Conservation (phyloP, 1,284 basidiomycete species). For the Cutaneotrichosporon sp. region DNA sequence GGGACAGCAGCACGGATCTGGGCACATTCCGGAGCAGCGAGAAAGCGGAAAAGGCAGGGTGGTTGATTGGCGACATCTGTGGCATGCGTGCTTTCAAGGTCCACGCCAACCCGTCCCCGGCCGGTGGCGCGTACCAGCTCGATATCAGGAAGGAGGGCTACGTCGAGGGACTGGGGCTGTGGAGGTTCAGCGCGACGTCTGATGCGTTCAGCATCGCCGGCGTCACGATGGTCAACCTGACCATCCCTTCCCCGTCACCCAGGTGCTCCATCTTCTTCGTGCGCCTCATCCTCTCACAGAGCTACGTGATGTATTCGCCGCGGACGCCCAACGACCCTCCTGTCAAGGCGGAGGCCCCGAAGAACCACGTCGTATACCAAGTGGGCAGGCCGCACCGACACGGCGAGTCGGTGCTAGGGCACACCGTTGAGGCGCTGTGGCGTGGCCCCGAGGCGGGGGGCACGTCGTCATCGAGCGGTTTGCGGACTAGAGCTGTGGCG, state of each 20-base stretch:
- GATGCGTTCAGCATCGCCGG: slow-evolving; percentile 45
- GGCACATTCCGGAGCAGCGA: not conserved
- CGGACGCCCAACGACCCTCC: slow-evolving; percentile 38
- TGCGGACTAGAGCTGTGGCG: slow-evolving; percentile 34
- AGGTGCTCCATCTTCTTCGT: slow-evolving; percentile 42
- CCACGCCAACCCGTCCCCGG: slow-evolving; percentile 38
- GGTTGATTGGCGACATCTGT: slow-evolving; percentile 42
- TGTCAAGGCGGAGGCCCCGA: slow-evolving; percentile 27
- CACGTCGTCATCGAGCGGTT: slow-evolving; percentile 18
- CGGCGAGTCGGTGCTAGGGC: slow-evolving; percentile 28
- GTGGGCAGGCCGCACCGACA: slow-evolving; percentile 31
- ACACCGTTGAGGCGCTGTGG: slow-evolving; percentile 34
- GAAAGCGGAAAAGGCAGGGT: slow-evolving; percentile 28
- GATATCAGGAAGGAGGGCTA: slow-evolving; percentile 42
- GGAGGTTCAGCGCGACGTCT: slow-evolving; percentile 36
- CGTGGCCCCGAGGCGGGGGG: slow-evolving; percentile 34
- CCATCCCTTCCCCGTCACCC: slow-evolving; percentile 33
- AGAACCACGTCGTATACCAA: slow-evolving; percentile 37
- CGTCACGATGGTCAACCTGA: slow-evolving; percentile 34
- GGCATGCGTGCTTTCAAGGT: slow-evolving; percentile 34
- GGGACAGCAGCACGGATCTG: slow-evolving; percentile 9
- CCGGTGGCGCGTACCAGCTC: slow-evolving; percentile 29
- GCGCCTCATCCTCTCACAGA: slow-evolving; percentile 40
- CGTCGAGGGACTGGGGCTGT: slow-evolving; percentile 41
- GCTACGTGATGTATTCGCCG: slow-evolving; percentile 37